Conservation (phyloP, 257 asterid genomes). For the Nemophila menziesii region DNA sequence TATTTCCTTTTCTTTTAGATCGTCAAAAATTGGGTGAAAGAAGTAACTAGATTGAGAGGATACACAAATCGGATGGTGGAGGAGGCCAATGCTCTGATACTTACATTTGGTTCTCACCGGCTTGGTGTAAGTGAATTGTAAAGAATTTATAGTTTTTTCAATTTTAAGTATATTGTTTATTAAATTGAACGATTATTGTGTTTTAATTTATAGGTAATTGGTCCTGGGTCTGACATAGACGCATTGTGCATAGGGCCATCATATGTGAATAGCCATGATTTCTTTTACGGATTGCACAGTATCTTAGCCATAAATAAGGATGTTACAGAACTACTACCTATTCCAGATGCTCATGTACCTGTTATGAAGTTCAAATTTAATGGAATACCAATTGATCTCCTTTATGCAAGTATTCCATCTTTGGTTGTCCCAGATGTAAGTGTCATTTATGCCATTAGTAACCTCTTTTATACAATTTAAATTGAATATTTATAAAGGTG, state of each 20-base stretch:
- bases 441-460: neutral
- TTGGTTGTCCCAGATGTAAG: conserved; percentile 92
- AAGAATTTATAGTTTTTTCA: neutral
- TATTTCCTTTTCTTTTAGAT: conserved; percentile 12
- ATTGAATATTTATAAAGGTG: neutral
- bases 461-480: too few species aligned
- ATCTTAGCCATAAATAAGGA: conserved; percentile 62
- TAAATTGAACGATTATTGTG: neutral
- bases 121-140: conserved; percentile 59
- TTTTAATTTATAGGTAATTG: conserved; percentile 48
- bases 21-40: conserved; percentile 33
- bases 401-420: conserved; percentile 78
- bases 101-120: conserved; percentile 94
- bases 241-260: conserved; percentile 63
- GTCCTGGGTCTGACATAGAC: conserved; percentile 70
- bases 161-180: neutral
- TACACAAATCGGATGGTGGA: conserved; percentile 48
- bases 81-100: conserved; percentile 81
- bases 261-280: conserved; percentile 66
- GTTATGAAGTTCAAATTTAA: conserved; percentile 91
- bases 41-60: conserved; percentile 19
- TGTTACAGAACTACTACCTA: conserved; percentile 85
- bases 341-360: conserved; percentile 98
- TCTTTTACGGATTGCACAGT: conserved; percentile 65
- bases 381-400: conserved; percentile 94